These are phyloP conservation scores for Rhynchosporium secalis DNA, from an alignment of 2,329 filamentous ascomycete genomes.

Conservation along the genomic window DNA sequence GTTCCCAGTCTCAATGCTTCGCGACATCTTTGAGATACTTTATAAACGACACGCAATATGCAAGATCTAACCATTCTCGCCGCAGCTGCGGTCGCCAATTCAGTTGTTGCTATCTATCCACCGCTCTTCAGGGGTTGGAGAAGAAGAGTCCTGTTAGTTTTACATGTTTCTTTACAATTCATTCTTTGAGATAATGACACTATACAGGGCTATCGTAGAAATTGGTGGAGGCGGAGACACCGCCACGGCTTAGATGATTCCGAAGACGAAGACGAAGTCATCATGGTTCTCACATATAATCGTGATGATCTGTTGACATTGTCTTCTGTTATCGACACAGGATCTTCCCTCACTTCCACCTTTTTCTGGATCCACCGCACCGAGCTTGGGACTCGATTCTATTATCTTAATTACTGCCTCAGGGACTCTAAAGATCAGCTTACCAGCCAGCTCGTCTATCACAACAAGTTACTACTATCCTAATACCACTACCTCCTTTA, in stretches of 20 bases:
- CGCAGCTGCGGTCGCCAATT: slow-evolving; percentile 20
- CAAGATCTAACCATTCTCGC: slow-evolving; percentile 21
- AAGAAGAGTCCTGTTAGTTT: slow-evolving; percentile 13
- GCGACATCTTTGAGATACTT: no score
- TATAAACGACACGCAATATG: slow-evolving; percentile 18
- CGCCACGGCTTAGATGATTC: not conserved
- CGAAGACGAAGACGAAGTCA: not conserved
- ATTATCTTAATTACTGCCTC: not conserved
- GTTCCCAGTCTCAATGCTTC: no score
- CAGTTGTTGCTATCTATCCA: slow-evolving; percentile 13
- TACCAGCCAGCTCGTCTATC: not conserved
- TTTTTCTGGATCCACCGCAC: no score
- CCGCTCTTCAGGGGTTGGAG: slow-evolving; percentile 16
- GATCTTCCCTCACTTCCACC: not conserved
- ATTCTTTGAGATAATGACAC: not conserved
- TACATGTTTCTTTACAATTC: not conserved
- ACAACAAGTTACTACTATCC: not conserved
- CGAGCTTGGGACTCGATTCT: no score
- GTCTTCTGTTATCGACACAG: not conserved
- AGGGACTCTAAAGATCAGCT: not conserved
- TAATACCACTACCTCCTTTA: not conserved
- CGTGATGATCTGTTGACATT: not conserved
- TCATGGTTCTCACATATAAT: not conserved
- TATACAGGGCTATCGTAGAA: not conserved
- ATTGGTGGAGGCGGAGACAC: slow-evolving; percentile 12